These are phyloP conservation scores for Cryphonectria parasitica DNA, from an alignment of 2,329 filamentous ascomycete genomes.

Conservation along the genomic window DNA sequence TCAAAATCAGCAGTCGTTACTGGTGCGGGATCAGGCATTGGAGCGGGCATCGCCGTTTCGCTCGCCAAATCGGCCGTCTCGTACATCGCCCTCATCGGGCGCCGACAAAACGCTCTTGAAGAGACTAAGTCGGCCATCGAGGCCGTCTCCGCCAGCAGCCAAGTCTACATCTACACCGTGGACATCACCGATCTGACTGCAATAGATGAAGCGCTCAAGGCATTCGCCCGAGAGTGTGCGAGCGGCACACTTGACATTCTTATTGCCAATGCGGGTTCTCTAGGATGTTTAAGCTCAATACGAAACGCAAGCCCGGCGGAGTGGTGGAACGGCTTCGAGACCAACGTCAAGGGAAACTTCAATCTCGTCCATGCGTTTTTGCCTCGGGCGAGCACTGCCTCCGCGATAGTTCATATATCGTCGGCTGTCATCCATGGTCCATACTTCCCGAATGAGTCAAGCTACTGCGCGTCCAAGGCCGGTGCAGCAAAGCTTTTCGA, in stretches of 20 bases:
- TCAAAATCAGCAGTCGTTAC: constrained; percentile 19
- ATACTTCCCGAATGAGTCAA: constrained; percentile 14
- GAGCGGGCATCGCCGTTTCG: constrained; percentile 4
- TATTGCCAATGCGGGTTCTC: not conserved
- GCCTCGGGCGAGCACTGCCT: not conserved
- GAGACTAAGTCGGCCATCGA: not conserved
- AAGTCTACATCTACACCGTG: not conserved
- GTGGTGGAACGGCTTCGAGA: constrained; percentile 5
- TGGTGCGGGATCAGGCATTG: constrained; percentile 14
- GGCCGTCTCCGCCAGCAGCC: not conserved
- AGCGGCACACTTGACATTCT: not conserved
- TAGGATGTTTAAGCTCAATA: not conserved
- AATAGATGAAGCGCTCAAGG: not conserved
- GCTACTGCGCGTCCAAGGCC: constrained; percentile 17
- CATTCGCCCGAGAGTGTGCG: not conserved
- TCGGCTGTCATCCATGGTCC: constrained; percentile 11
- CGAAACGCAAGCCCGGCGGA: not conserved
- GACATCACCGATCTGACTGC: not conserved
- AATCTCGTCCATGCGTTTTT: constrained; percentile 13
- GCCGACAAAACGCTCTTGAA: constrained; percentile 1
- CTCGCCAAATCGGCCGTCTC: constrained; percentile 13
- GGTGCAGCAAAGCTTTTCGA: constrained; percentile 19
- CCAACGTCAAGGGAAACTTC: constrained; percentile 14
- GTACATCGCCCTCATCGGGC: constrained; percentile 5
- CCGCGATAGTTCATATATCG: constrained; percentile 2